phyloP scores from a whole-genome alignment of 805 yeast genomes.

The Hermanozyma aechmeae region DNA sequence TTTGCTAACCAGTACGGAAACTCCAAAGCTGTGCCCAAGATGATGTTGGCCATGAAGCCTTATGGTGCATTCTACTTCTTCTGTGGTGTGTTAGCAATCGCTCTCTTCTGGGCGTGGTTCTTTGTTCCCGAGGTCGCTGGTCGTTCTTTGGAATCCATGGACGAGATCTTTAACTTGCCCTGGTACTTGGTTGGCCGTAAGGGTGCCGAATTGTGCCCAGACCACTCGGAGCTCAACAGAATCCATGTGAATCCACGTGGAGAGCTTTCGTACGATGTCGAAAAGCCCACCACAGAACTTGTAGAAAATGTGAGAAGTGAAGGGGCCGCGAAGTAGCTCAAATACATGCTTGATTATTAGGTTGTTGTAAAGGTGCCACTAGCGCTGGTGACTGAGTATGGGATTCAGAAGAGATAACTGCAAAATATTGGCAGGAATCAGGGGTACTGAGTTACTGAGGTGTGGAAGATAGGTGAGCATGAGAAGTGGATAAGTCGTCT shows the following conservation, averaged over 20 bases:
- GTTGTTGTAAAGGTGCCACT: too few relatives aligned
- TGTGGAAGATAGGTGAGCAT: too few relatives aligned
- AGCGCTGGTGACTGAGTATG: too few relatives aligned
- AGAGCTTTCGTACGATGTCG: not conserved
- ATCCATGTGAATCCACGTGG: constrained; percentile 3
- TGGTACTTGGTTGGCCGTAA: constrained; percentile 51
- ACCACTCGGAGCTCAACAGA: constrained; percentile 33
- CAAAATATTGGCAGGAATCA: too few relatives aligned
- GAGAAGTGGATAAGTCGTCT: too few relatives aligned
- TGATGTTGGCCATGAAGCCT: constrained; percentile 26
- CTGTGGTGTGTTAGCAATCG: constrained; percentile 25
- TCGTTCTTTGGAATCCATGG: constrained; percentile 44
- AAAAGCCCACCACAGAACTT: not conserved
- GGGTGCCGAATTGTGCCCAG: constrained; percentile 45
- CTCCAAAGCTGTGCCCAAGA: constrained; percentile 14
- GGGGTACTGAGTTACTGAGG: too few relatives aligned
- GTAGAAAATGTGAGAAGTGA: not conserved
- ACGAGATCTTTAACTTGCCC: constrained; percentile 42
- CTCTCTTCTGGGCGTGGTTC: constrained; percentile 40
- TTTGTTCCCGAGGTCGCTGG: constrained; percentile 43
- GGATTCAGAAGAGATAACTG: too few relatives aligned
- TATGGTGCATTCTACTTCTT: constrained; percentile 28
- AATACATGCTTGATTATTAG: too few relatives aligned
- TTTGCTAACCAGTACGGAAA: constrained; percentile 27
- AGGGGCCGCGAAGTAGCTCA: too few relatives aligned